These are phyloP conservation scores for Tetrahymena malaccensis DNA, from an alignment of 73 alveolate genomes.

Conservation along the genomic window DNA sequence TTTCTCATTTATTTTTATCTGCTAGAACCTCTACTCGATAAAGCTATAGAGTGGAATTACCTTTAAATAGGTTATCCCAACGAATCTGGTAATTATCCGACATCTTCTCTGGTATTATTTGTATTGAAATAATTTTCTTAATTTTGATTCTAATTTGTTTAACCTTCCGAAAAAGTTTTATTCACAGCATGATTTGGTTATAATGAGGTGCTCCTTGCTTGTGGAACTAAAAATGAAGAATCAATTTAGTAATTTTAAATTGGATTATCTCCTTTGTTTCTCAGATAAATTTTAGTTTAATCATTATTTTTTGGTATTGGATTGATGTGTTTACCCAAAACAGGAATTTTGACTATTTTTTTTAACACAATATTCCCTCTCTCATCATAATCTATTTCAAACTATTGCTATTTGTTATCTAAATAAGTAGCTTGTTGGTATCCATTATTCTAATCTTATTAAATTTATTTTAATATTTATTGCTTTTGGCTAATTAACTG, in stretches of 20 bases:
- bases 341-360: slow-evolving; percentile 24
- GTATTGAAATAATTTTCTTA: background rate
- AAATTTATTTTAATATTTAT: background rate
- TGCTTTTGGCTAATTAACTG: background rate
- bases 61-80: background rate
- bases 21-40: background rate
- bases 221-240: background rate
- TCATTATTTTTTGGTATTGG: background rate
- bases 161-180: slow-evolving; percentile 6
- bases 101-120: background rate
- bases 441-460: slow-evolving; percentile 4
- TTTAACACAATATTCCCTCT: slow-evolving; percentile 14
- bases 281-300: background rate
- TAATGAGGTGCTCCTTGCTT: background rate
- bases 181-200: background rate
- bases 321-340: background rate
- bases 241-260: background rate
- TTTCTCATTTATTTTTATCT: background rate
- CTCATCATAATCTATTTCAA: slow-evolving; percentile 1
- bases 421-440: background rate
- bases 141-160: background rate
- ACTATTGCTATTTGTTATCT: background rate
- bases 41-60: background rate
- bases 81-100: background rate
- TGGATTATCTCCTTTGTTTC: background rate